Conservation (phyloP, 495 filamentous ascomycete species). For the Melanomma pulvis-pyrius region DNA sequence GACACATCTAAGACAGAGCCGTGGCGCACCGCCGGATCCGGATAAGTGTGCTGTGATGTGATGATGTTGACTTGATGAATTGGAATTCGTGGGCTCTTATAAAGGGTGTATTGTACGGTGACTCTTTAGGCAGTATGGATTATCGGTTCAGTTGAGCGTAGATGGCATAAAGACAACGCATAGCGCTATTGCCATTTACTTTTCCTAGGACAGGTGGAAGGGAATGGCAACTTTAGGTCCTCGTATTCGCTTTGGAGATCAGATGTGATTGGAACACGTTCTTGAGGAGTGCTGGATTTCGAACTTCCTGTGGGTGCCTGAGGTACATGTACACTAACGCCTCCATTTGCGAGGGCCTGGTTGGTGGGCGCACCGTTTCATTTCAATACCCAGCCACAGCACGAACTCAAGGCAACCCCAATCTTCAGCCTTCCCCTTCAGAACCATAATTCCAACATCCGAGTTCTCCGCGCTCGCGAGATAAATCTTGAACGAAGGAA, state of each 20-base stretch:
- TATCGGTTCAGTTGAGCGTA: background rate
- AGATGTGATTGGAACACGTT: conserved; percentile 26
- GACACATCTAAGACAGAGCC: conserved; percentile 30
- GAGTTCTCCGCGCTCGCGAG: background rate
- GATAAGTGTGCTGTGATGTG: conserved; percentile 36
- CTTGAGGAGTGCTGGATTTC: background rate
- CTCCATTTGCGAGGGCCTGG: background rate
- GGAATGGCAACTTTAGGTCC: too few species aligned
- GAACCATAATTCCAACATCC: background rate
- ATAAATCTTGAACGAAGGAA: background rate
- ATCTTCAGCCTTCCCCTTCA: background rate
- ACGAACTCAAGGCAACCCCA: background rate
- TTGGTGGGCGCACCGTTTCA: background rate
- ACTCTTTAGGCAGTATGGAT: too few species aligned
- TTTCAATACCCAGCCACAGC: background rate
- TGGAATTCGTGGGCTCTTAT: too few species aligned
- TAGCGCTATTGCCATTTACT: too few species aligned
- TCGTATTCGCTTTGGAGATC: conserved; percentile 1
- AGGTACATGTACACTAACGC: background rate
- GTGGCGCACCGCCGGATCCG: conserved; percentile 26
- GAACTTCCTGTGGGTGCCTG: background rate
- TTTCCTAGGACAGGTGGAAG: too few species aligned
- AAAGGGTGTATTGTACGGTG: too few species aligned
- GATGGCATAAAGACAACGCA: too few species aligned
- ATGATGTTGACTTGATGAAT: too few species aligned